Base-by-base conservation (phyloP, 768 basidiomycete genomes). In the Boletus tomentosulus region DNA sequence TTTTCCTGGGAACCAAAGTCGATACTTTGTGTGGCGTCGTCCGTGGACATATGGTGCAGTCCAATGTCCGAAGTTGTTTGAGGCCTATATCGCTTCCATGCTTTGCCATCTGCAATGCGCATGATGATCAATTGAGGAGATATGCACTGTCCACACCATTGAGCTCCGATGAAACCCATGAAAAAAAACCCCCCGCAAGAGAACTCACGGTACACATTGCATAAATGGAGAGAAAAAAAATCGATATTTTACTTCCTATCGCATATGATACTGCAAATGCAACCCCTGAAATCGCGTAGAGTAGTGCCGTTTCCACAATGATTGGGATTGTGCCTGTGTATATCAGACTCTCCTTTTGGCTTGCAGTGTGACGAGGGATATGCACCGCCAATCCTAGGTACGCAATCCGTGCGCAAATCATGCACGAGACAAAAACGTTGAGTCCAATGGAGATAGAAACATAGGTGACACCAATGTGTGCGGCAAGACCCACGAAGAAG, bases 111-210 rank as follows among this genome's bases (percentile, higher is more conserved):
- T 3, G 48, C 54, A 12, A 60, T 45, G 2, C 58, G 59, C 31
- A 41, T 41, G 9, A 60, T 53, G 13, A 60, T 50, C 51, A 60
- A 50, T 33, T 60, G 54, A 7, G 58, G 59, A 2, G 59, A 55
- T 30, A 60, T 12, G 25, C 58, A 60, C 58, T 60, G 13, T 19
- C 39, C 39, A 6, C 15, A 33, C 33, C 33, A 33, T 3, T 37
- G 13, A 24, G 39, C 22, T 39, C n/a, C 15, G 13, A 34, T n/a
- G 38, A 39, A 5, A 8, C 16, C 19, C 19, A 19, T 10, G 38
- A 39, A 37, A n/a, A 30, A n/a, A 8, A 30, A 15, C 6, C 19
- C 6, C 19, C 2, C 10, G 19, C 3, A 41, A 41, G 39, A 22
- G 39, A 4, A 41, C 39, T 24, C 22, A 24, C 22, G 4, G 22